Evolutionary conservation across 768 basidiomycete genomes (phyloP), one percentile per base, ranked within the genome.

Genomic region (Boletus pseudo-olivaceus): DNA sequence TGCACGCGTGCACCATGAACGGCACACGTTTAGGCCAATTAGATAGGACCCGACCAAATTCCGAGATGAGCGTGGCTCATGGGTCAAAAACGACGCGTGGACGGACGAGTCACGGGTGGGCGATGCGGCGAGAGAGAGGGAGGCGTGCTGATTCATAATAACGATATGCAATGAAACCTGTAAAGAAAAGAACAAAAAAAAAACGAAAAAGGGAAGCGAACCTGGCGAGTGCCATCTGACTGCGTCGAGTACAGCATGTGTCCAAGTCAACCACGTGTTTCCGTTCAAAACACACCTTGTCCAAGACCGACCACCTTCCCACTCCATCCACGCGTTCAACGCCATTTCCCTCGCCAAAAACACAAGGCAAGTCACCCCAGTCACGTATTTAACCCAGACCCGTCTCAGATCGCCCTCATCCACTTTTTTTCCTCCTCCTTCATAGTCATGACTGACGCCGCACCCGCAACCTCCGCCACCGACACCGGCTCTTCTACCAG

Each of bases 391-490:
- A 70, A 70, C 20, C 64, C 51, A 15, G 19, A 8, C 49, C 23
- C 2, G 15, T 41, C 51, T 43, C 44, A 47, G 20, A 46, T 34
- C 57, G 8, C 15, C 34, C 35, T 17, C 47, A 56, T 37, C 3
- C 27, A n/a, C 15, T 48, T 19, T 14, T 12, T n/a, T 23, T 4
- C 15, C 35, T 51, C n/a, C 33, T 38, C 47, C 26, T n/a, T 29
- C n/a, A 35, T 54, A 59, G 55, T 50, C 66, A 83, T 84, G 82
- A 67, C 78, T 52, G 82, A 82, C 69, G 83, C 87, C 70, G 79
- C 78, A 65, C 78, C 77, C 53, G 81, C 78, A 27, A 78, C 83
- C 41, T 70, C 79, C 32, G 79, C 82, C 54, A 77, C 78, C 63
- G 83, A 86, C 60, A 72, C 78, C 51, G 72, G 72, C 58, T 76